Evolutionary conservation across 192 early-diverging fungal genomes (phyloP), one percentile per base, ranked within the genome.

Genomic region (Backusella tuberculispora): DNA sequence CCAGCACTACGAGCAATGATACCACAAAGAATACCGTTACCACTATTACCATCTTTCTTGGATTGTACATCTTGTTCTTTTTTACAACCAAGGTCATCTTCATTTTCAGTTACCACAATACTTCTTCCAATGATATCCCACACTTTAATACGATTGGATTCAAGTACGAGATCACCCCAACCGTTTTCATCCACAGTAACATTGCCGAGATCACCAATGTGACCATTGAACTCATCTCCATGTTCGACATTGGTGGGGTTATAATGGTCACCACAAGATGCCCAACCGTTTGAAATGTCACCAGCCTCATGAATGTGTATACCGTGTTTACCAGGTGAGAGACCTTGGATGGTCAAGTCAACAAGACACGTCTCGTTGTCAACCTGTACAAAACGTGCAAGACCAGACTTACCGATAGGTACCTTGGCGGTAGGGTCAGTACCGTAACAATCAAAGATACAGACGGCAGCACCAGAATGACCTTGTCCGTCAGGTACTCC

Each of bases 121-220:
- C 91, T 93, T 60, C 96, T 83, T 21, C 95, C 96, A 81, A 97
- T 94, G 53, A 96, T 81, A 79, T 97, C 95, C 92, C 94, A 95
- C 3, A 96, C 92, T 78, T 92, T 92, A 68, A 95, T 83, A 29
- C 88, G 79, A 37, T 76, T 75, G n/a, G 86, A 88, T 78, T 97
- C 94, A 9, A 92, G 74, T 7, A 94, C 89, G 65, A 92, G 65
- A 76, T 91, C 92, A 65, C 92, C 93, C 89, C 89, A 90, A 0
- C 92, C 93, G 64, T 89, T 88, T 45, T 85, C 81, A 70, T 87
- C 84, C 0, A 94, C 91, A 50, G 79, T 79, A 66, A 95, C 75
- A 66, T 89, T 90, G 19, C 91, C 91, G 34, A 94, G 68, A 56
- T 91, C 92, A 45, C 92, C 94, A 0, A 86, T 78, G 71, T 87